Percentiles rank a stretch among this genome's conserved stretches.
phyloP scores from a whole-genome alignment of 2,329 filamentous ascomycete genomes.

The Colletotrichum caudatum region DNA sequence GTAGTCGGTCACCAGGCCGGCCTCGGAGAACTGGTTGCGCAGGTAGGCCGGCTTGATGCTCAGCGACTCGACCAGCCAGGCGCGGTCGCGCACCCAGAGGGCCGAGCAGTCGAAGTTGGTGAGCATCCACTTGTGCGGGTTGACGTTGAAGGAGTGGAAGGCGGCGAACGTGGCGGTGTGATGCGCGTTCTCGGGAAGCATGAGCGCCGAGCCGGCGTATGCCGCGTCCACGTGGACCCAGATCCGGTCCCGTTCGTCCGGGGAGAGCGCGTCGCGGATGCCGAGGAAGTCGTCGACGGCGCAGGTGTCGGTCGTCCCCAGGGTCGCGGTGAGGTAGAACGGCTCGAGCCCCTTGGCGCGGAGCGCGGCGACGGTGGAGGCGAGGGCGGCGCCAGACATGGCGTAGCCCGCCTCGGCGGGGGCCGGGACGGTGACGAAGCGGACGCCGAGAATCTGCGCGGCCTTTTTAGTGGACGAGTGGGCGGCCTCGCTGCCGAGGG shows the following conservation, averaged over 20 bases:
- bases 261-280: constrained; percentile 65
- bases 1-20: constrained; percentile 91
- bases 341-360: constrained; percentile 79
- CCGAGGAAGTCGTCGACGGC: constrained; percentile 84
- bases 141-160: constrained; percentile 93
- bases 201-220: constrained; percentile 87
- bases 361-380: constrained; percentile 72
- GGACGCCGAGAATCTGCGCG: constrained; percentile 86
- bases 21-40: constrained; percentile 82
- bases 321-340: constrained; percentile 85
- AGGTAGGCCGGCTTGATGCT: constrained; percentile 86
- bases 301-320: constrained; percentile 91
- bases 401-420: constrained; percentile 73
- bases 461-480: constrained; percentile 91
- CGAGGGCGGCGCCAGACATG: constrained; percentile 74
- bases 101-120: constrained; percentile 91
- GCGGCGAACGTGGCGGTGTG: constrained; percentile 70
- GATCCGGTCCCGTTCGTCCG: constrained; percentile 61
- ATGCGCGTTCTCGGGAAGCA: constrained; percentile 84
- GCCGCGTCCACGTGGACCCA: constrained; percentile 97
- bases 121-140: constrained; percentile 97
- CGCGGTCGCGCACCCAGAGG: constrained; percentile 81
- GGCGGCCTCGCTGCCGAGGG: constrained; percentile 81
- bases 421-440: constrained; percentile 78
- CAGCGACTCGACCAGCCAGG: constrained; percentile 82